These are phyloP conservation scores for Ogataea pignaliae DNA, from an alignment of 805 yeast genomes.

Conservation along the genomic window DNA sequence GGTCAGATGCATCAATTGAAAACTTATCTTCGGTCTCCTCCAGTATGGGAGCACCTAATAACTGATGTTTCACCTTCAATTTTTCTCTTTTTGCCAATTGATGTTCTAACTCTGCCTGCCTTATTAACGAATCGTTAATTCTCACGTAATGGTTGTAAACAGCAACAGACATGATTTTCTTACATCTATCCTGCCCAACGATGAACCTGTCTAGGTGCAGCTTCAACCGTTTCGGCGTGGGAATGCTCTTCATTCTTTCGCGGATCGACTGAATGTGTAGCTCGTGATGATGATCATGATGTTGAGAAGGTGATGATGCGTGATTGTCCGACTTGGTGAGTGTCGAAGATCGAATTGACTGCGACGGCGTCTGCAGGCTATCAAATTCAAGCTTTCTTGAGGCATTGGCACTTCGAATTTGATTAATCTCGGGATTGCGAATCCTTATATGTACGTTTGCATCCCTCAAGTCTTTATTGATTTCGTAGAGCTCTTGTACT, in stretches of 20 bases:
- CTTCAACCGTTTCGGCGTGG: constrained; percentile 45
- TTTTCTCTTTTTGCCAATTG: constrained; percentile 3
- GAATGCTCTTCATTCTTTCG: constrained; percentile 26
- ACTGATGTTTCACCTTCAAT: constrained; percentile 1
- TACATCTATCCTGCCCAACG: constrained; percentile 52
- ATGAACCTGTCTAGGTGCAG: constrained; percentile 45
- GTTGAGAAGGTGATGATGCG: not conserved
- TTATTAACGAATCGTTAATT: constrained; percentile 33
- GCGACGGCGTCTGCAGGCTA: not conserved
- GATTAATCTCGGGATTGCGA: not conserved
- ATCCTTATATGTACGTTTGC: constrained; percentile 12
- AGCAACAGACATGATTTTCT: constrained; percentile 56
- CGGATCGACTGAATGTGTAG: constrained; percentile 8
- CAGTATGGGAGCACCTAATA: constrained; percentile 8
- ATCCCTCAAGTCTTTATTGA: constrained; percentile 12
- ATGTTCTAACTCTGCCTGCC: constrained; percentile 7
- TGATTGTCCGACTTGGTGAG: not conserved
- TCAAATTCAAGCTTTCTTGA: not conserved
- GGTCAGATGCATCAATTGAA: constrained; percentile 15
- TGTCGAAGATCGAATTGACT: not conserved
- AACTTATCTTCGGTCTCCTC: constrained; percentile 2
- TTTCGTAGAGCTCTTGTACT: constrained; percentile 11
- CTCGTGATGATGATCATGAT: constrained; percentile 2
- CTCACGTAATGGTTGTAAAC: constrained; percentile 55
- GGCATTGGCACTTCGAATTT: not conserved